Percentiles rank a stretch among this genome's conserved stretches.
Conservation (phyloP, 768 basidiomycete genomes). For the Mycena rebaudengoi region DNA sequence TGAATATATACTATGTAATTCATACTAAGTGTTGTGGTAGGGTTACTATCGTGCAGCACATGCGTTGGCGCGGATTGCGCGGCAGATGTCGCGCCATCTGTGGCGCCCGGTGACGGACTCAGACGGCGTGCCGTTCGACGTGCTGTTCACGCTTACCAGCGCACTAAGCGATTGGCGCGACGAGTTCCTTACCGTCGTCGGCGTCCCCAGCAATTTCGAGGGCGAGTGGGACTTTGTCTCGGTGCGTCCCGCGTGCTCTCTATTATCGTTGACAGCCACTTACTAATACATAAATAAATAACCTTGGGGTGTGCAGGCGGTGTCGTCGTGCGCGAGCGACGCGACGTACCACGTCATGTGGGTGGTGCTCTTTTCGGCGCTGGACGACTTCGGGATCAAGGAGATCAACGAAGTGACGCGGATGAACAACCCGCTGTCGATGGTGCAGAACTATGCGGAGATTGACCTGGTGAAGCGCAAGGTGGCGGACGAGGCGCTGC, state of each 20-base stretch:
- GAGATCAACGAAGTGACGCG: conserved; percentile 66
- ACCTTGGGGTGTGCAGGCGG: conserved; percentile 51
- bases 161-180: conserved; percentile 79
- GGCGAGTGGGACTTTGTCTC: conserved; percentile 91
- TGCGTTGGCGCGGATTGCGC: conserved; percentile 83
- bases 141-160: conserved; percentile 63
- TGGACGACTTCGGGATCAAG: conserved; percentile 86
- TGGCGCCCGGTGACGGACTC: conserved; percentile 83
- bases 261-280: not conserved
- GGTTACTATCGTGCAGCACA: conserved; percentile 87
- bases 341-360: conserved; percentile 94
- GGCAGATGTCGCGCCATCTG: conserved; percentile 81
- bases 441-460: conserved; percentile 51
- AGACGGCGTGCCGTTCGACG: conserved; percentile 78
- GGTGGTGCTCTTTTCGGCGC: conserved; percentile 82
- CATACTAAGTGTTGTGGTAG: no score
- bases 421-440: conserved; percentile 39
- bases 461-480: conserved; percentile 74
- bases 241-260: conserved; percentile 38
- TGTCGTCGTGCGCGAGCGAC: conserved; percentile 77
- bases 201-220: conserved; percentile 87
- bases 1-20: no score
- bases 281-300: not conserved
- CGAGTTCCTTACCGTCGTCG: conserved; percentile 77
- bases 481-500: conserved; percentile 82